Base-by-base conservation (phyloP, 176 grass and related monocot genomes). In the Coix lacrymajobi region DNA sequence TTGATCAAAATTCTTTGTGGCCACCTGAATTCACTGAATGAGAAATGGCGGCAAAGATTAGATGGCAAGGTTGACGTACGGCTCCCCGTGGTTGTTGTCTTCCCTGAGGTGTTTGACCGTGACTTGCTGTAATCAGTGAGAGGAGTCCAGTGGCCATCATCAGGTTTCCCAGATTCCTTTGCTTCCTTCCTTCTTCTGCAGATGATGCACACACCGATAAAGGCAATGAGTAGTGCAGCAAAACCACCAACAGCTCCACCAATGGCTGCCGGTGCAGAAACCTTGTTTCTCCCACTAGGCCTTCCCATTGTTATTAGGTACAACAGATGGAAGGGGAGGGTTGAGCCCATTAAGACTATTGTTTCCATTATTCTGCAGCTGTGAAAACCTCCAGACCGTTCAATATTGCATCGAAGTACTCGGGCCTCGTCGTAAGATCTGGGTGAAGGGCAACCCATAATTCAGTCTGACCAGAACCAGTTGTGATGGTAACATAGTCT, bases 321-420 rank as follows among this genome's bases (percentile, higher is more conserved):
- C 63, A 16, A 29, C 34, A 9, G 45, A 41, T 40, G 10, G 40
- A 70, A 73, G 54, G 4, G 78, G 52, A 12, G 88, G 88, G 54
- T 94, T 92, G 62, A 72, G 85, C 5, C 90, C 95, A 8, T 81
- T 75, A 73, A 97, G 90, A 41, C 77, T 92, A 2, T 92, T 88
- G 0, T 3, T 16, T 16, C 1, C 1, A n/a, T 0, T 1, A 26
- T 62, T 13, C 36, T 69, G 60, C 39, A 91, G 11, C 81, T 97
- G n/a, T 97, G 56, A 91, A 97, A 30, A 97, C 31, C 70, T 97
- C 92, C 4, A 97, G 88, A 32, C 94, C 94, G 65, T 97, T 97
- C 49, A 94, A 66, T 82, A 92, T 92, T 17, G 92, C 92, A 90
- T 97, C 94, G 62, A 15, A 91, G 44, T 83, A 97, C 85, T 82